Conservation (phyloP, 75 land plant genomes). For the Larix kaempferi region DNA sequence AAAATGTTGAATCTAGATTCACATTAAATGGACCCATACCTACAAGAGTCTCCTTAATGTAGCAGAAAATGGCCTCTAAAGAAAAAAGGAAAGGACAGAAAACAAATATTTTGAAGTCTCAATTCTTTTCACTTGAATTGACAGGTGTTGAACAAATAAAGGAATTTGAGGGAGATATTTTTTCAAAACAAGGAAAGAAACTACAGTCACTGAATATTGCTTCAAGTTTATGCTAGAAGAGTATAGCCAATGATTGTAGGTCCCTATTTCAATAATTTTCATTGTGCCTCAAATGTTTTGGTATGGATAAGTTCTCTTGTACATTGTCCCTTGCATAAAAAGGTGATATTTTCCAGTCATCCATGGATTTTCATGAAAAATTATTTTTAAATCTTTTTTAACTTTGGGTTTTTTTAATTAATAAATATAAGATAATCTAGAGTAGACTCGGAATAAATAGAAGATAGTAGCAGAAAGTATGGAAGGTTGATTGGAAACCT, state of each 20-base stretch:
- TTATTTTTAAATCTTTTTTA: too few relatives aligned
- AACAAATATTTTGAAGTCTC: conserved; percentile 3
- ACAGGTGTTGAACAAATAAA: conserved; percentile 5
- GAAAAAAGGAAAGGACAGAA: conserved; percentile 12
- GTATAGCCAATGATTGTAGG: too few relatives aligned
- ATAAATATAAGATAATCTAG: too few relatives aligned
- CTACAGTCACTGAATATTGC: not conserved
- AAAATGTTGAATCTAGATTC: not conserved
- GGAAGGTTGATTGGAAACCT: conserved; percentile 47
- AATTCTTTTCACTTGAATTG: conserved; percentile 14
- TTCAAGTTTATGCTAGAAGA: too few relatives aligned
- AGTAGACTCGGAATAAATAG: conserved; percentile 9
- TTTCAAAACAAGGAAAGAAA: not conserved
- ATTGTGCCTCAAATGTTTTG: too few relatives aligned
- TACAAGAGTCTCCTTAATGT: conserved; percentile 2
- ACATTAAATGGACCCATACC: conserved; percentile 8
- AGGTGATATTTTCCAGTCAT: too few relatives aligned
- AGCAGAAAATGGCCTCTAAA: conserved; percentile 1
- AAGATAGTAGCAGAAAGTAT: conserved; percentile 30
- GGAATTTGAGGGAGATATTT: conserved; percentile 11
- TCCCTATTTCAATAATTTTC: too few relatives aligned
- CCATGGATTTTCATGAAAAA: too few relatives aligned
- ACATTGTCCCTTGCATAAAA: too few relatives aligned
- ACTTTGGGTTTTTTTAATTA: too few relatives aligned
- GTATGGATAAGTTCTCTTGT: too few relatives aligned